Evolutionary conservation across 495 filamentous ascomycete genomes (phyloP).

Genomic region (Penicillium mononematosum): DNA sequence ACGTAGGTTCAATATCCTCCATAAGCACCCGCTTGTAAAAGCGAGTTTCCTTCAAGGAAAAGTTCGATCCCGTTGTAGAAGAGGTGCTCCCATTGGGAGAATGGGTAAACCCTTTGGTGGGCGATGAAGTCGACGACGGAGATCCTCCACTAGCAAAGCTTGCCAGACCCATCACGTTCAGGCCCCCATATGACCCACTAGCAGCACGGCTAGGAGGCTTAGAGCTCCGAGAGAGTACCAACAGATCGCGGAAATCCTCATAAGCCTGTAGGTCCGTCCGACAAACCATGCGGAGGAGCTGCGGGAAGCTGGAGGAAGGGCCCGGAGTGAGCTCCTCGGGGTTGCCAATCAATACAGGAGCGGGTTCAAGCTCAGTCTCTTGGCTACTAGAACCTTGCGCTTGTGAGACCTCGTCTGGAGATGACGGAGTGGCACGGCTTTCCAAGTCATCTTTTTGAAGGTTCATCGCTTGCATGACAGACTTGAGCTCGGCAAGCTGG

Average conservation of each 20-base stretch:
- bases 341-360: constrained; percentile 18
- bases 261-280: constrained; percentile 78
- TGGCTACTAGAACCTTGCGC: constrained; percentile 20
- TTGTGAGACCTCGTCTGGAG: constrained; percentile 50
- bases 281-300: constrained; percentile 77
- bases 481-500: constrained; percentile 86
- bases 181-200: constrained; percentile 65
- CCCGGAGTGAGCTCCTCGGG: constrained; percentile 66
- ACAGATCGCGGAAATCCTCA: constrained; percentile 78
- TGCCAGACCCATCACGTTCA: constrained; percentile 62
- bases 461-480: constrained; percentile 86
- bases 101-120: constrained; percentile 39
- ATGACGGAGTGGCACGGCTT: constrained; percentile 62
- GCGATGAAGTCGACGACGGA: constrained; percentile 44
- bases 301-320: constrained; percentile 80
- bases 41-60: constrained; percentile 78
- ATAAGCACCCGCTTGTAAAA: constrained; percentile 86
- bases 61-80: constrained; percentile 37
- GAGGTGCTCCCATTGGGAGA: constrained; percentile 43
- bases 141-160: constrained; percentile 47
- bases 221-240: constrained; percentile 63
- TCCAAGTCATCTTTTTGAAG: constrained; percentile 67
- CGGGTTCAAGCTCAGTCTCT: constrained; percentile 21
- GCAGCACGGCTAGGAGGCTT: constrained; percentile 61
- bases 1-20: constrained; percentile 92